Base-by-base conservation (phyloP, 2,329 filamentous ascomycete species). In the Colletotrichum incanum region DNA sequence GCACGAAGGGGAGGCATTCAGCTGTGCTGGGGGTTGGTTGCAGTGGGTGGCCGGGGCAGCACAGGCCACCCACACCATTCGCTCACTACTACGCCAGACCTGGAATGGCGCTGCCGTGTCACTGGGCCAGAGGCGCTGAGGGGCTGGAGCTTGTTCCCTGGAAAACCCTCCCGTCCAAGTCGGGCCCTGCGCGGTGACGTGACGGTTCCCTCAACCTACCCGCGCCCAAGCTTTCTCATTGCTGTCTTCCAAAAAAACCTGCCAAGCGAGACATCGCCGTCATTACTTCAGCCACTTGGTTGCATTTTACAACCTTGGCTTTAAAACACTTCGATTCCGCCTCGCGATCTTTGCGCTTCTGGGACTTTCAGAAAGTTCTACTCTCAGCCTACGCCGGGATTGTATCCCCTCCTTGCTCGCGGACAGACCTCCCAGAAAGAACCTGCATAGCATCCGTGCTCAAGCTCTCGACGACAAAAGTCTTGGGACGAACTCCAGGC, bases 61-160 rank as follows among this genome's bases (percentile, higher is more conserved):
- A 56, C 60, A 20, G 45, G 66, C 59, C 50, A 54, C 28, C 28
- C 37, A 26, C 59, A 26, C 59, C 28, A 16, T 58, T 23, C 49
- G 39, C 14, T 28, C 37, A 20, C 16, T 28, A 37, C 39, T 31
- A 69, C 49, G 39, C 69, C 65, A 69, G 59, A 60, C 69, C 52
- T 47, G 59, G 69, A 69, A 54, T 64, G 69, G 69, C 59, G 65
- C 58, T 47, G 59, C 43, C 43, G 54, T 69, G 68, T 39, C 37
- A 63, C 65, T 58, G 58, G 63, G 64, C 61, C 55, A 34, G 47
- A 50, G 56, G 56, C 47, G 58, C 50, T 67, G 41, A 58, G 49
- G 56, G 56, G 52, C 58, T 72, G 54, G 69, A 72, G 65, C 69
- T 72, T 71, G 67, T 65, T 72, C 71, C 71, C 71, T 73, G 67